Evolutionary conservation across 1,139 yeast genomes (phyloP).

Genomic region (Debaryomyces udenii): DNA sequence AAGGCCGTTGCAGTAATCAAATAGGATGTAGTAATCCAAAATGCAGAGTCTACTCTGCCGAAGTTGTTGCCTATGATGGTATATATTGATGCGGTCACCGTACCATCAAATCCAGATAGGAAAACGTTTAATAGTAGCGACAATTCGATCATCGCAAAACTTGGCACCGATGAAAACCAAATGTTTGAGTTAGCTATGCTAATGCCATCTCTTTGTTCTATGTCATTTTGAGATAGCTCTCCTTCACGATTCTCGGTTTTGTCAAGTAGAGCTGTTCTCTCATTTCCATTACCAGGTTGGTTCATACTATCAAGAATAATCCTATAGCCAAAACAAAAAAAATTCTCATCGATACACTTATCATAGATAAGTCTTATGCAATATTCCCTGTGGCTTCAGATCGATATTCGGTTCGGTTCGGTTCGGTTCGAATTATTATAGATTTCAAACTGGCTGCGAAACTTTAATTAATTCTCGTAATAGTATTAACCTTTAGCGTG

Average conservation of each 20-base stretch:
- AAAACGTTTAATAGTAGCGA: slow-evolving; percentile 30
- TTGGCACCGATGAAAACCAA: background rate
- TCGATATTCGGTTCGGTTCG: slow-evolving; percentile 1
- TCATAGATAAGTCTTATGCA: background rate
- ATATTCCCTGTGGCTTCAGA: background rate
- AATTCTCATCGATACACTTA: background rate
- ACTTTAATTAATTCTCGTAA: background rate
- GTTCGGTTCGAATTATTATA: background rate
- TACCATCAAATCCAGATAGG: slow-evolving; percentile 37
- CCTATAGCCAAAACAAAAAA: background rate
- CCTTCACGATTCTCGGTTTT: background rate
- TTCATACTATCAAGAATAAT: too few species aligned
- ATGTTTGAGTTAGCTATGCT: background rate
- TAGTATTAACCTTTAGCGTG: too few species aligned
- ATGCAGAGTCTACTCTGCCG: slow-evolving; percentile 35
- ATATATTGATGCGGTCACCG: slow-evolving; percentile 38
- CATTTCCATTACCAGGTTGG: background rate
- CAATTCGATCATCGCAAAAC: slow-evolving; percentile 23
- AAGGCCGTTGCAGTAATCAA: slow-evolving; percentile 34
- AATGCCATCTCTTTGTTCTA: background rate
- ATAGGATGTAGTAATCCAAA: slow-evolving; percentile 47
- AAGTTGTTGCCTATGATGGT: slow-evolving; percentile 39
- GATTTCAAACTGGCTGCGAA: background rate
- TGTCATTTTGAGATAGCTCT: background rate
- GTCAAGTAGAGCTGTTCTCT: background rate